phyloP scores from a whole-genome alignment of 2,329 filamentous ascomycete species.

The Cercospora zeae-maydis region DNA sequence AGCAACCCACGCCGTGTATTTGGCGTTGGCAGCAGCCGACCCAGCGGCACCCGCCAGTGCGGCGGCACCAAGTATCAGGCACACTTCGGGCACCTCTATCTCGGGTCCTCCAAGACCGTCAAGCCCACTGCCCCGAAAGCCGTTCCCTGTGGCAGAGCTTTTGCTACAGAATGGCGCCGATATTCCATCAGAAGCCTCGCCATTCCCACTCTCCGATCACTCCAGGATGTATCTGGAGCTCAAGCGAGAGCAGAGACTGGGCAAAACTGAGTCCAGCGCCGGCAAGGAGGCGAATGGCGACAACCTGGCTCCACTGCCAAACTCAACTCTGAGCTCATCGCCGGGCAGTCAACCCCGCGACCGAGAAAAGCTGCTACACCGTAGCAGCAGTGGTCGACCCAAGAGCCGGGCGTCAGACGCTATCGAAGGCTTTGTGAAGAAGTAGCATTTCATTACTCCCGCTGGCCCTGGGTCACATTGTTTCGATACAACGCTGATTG shows the following conservation, averaged over 20 bases:
- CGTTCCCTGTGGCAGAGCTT: slow-evolving; percentile 87
- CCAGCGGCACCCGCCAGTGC: slow-evolving; percentile 65
- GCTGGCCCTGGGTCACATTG: slow-evolving; percentile 4
- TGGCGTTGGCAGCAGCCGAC: slow-evolving; percentile 88
- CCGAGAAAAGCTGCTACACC: slow-evolving; percentile 29
- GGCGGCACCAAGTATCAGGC: slow-evolving; percentile 36
- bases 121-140: slow-evolving; percentile 37
- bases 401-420: slow-evolving; percentile 28
- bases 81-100: slow-evolving; percentile 24
- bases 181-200: slow-evolving; percentile 69
- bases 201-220: slow-evolving; percentile 76
- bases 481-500: slow-evolving; percentile 5
- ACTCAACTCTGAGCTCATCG: slow-evolving; percentile 14
- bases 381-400: slow-evolving; percentile 26
- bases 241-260: slow-evolving; percentile 53
- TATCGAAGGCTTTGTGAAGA: slow-evolving; percentile 33
- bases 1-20: slow-evolving; percentile 81
- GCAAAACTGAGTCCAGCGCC: slow-evolving; percentile 29
- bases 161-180: slow-evolving; percentile 91
- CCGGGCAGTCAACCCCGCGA: slow-evolving; percentile 11
- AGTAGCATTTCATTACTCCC: slow-evolving; percentile 28
- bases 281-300: slow-evolving; percentile 46
- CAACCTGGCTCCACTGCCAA: slow-evolving; percentile 60
- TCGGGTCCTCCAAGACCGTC: slow-evolving; percentile 37
- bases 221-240: slow-evolving; percentile 83